phyloP scores from a whole-genome alignment of 768 basidiomycete genomes.

The Boletus barrowsii region DNA sequence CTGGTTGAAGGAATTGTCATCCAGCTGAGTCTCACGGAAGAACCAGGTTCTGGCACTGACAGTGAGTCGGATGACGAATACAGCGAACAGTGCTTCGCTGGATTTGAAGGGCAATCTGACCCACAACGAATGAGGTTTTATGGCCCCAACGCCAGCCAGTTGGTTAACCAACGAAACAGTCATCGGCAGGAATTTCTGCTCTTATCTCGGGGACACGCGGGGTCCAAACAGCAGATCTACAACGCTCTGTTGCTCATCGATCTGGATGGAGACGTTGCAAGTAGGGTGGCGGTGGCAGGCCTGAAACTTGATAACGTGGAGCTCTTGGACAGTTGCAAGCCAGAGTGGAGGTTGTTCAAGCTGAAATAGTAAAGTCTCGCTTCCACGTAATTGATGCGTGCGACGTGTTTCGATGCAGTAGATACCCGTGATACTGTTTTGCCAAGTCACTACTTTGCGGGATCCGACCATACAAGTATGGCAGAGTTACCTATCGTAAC shows the following conservation, averaged over 20 bases:
- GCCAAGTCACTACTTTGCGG: no score
- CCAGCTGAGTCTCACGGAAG: not conserved
- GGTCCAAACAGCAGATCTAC: not conserved
- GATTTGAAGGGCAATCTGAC: not conserved
- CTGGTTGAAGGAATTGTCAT: conserved; percentile 6
- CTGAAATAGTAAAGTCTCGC: not conserved
- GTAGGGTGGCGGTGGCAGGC: conserved; percentile 1
- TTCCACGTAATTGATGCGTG: no score
- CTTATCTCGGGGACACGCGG: not conserved
- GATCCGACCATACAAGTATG: no score
- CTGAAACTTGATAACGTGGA: not conserved
- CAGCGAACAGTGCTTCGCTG: not conserved
- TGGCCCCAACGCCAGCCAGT: not conserved
- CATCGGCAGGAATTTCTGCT: conserved; percentile 1
- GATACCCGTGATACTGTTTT: no score
- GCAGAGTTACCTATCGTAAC: no score
- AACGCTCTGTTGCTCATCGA: conserved; percentile 3
- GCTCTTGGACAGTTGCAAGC: not conserved
- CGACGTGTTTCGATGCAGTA: no score
- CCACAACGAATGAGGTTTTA: not conserved
- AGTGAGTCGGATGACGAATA: conserved; percentile 2
- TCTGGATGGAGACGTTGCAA: not conserved
- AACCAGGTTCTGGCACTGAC: not conserved
- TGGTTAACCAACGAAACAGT: not conserved
- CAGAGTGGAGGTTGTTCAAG: not conserved